phyloP scores from a whole-genome alignment of 176 grass and related monocot genomes.

The Oryza australiensis region DNA sequence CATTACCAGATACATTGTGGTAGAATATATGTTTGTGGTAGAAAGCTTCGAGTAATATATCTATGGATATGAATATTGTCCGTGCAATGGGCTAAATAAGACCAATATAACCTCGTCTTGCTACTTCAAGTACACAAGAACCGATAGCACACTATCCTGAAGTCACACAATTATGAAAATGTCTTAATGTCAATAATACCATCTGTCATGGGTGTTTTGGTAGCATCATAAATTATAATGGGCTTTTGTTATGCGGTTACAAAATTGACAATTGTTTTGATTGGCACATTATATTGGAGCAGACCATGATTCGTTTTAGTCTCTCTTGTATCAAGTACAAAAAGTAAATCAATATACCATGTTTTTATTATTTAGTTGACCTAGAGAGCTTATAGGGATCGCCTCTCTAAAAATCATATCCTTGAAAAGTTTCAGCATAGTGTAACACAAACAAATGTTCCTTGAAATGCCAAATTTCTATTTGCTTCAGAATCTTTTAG shows the following conservation, averaged over 20 bases:
- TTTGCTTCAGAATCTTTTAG: slow-evolving; percentile 10
- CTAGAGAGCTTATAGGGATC: neutral
- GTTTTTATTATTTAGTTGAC: too few species aligned
- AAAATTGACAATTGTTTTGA: neutral
- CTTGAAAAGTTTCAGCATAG: neutral
- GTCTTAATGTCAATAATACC: neutral
- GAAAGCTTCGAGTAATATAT: slow-evolving; percentile 7
- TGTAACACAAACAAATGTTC: slow-evolving; percentile 13
- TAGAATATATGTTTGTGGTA: slow-evolving; percentile 27
- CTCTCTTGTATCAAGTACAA: too few species aligned
- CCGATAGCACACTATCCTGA: slow-evolving; percentile 4
- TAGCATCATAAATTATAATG: slow-evolving; percentile 5
- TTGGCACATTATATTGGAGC: too few species aligned
- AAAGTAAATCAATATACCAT: too few species aligned
- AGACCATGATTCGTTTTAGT: too few species aligned
- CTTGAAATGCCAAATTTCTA: slow-evolving; percentile 4
- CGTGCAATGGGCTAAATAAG: slow-evolving; percentile 15
- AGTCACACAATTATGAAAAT: slow-evolving; percentile 14
- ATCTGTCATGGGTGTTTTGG: slow-evolving; percentile 8
- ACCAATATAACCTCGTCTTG: neutral
- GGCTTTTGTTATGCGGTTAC: neutral
- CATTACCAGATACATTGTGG: slow-evolving; percentile 15
- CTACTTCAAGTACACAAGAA: slow-evolving; percentile 29
- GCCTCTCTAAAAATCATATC: neutral
- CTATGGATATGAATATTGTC: slow-evolving; percentile 31